phyloP scores from a whole-genome alignment of 345 rosid species.

The Lepidium sativum region DNA sequence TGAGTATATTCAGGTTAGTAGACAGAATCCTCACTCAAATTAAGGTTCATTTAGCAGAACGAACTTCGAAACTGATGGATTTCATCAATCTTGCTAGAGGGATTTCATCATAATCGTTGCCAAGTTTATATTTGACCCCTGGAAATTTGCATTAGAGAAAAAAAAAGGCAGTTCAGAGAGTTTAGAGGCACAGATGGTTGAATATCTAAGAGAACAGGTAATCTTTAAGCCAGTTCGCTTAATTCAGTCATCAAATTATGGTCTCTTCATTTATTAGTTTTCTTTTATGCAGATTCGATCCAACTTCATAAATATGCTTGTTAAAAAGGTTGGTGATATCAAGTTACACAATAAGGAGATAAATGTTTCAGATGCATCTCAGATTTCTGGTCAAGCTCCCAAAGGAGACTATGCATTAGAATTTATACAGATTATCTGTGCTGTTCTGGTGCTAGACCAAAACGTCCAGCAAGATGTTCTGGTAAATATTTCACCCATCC shows the following conservation, averaged over 20 bases:
- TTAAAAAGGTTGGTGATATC: conserved; percentile 58
- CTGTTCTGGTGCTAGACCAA: conserved; percentile 79
- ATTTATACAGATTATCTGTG: conserved; percentile 69
- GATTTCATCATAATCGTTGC: conserved; percentile 75
- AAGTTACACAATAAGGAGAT: conserved; percentile 43
- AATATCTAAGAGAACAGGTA: conserved; percentile 73
- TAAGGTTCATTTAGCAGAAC: not conserved
- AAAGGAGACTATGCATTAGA: conserved; percentile 64
- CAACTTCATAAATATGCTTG: conserved; percentile 59
- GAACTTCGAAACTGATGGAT: conserved; percentile 7
- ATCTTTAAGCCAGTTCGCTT: not conserved
- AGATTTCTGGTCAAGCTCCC: conserved; percentile 20
- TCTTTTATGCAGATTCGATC: conserved; percentile 49
- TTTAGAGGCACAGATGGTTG: conserved; percentile 53
- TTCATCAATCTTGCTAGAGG: conserved; percentile 47
- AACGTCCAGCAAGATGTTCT: conserved; percentile 78
- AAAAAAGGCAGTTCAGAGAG: conserved; percentile 47
- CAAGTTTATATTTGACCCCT: conserved; percentile 78
- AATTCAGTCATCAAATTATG: not conserved
- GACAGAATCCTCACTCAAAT: conserved; percentile 2
- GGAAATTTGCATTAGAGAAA: conserved; percentile 62
- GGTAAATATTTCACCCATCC: conserved; percentile 36
- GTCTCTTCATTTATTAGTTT: not conserved
- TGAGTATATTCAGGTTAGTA: conserved; percentile 63
- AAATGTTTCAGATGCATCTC: conserved; percentile 33